These are phyloP conservation scores for Mimosa bimucronata DNA, from an alignment of 306 rosid species.

Conservation along the genomic window DNA sequence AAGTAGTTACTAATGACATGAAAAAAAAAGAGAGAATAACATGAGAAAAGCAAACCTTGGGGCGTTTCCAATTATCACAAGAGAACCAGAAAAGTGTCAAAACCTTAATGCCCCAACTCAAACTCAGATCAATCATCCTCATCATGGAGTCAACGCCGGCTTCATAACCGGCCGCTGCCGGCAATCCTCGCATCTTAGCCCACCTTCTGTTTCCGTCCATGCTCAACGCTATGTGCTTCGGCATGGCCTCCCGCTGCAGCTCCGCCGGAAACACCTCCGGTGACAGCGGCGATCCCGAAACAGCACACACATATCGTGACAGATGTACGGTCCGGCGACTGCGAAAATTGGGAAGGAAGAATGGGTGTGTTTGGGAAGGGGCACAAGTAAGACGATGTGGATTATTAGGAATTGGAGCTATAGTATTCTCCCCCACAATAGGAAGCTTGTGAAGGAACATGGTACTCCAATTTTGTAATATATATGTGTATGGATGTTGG, in stretches of 20 bases:
- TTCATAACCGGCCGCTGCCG: slow-evolving; percentile 53
- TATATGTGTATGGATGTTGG: neutral
- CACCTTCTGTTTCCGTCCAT: slow-evolving; percentile 85
- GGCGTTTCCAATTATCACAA: slow-evolving; percentile 68
- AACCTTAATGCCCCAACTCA: slow-evolving; percentile 64
- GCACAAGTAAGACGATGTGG: neutral
- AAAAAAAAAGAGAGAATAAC: no score
- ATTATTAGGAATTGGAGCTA: neutral
- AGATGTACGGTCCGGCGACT: no score
- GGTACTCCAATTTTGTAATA: neutral
- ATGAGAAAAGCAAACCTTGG: slow-evolving; percentile 46
- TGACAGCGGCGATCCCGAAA: neutral
- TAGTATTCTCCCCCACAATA: neutral
- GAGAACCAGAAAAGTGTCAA: slow-evolving; percentile 72
- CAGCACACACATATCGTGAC: neutral
- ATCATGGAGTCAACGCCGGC: slow-evolving; percentile 59
- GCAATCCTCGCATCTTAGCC: slow-evolving; percentile 57
- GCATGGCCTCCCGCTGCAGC: slow-evolving; percentile 54
- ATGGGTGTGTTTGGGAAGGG: slow-evolving; percentile 25
- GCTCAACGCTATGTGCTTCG: slow-evolving; percentile 36
- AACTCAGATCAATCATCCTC: slow-evolving; percentile 47
- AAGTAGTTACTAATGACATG: no score
- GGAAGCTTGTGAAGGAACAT: neutral
- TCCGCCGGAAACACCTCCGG: slow-evolving; percentile 48
- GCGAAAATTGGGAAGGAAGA: neutral